Evolutionary conservation across 345 rosid species (phyloP).

Genomic region (Linum trigynum): DNA sequence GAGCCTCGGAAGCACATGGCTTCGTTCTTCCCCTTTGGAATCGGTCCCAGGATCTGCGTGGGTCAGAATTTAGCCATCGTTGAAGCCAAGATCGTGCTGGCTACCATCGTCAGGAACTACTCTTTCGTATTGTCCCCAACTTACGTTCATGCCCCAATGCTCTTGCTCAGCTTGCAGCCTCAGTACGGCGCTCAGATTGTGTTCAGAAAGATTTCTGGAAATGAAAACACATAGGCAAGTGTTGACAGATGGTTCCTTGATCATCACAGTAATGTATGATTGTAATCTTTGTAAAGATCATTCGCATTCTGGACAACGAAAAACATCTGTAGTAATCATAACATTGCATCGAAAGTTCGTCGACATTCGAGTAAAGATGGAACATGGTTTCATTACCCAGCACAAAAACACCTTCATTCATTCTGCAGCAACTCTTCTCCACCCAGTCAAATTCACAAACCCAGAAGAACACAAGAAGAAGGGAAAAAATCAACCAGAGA

Average conservation of each 20-base stretch:
- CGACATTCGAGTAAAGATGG: too few relatives aligned
- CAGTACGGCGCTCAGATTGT: background rate
- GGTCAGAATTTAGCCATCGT: conserved; percentile 1
- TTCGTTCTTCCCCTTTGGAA: background rate
- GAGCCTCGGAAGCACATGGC: background rate
- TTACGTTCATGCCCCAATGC: conserved; percentile 2
- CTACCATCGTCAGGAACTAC: background rate
- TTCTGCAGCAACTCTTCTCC: too few relatives aligned
- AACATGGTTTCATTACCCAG: too few relatives aligned
- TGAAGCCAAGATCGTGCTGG: conserved; percentile 1
- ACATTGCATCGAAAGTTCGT: too few relatives aligned
- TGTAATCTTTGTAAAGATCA: too few relatives aligned
- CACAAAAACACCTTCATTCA: too few relatives aligned
- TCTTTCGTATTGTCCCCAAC: background rate
- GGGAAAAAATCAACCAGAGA: conserved; percentile 13
- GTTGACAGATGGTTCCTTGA: too few relatives aligned
- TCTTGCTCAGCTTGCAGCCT: background rate
- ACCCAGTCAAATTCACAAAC: too few relatives aligned
- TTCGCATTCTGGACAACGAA: too few relatives aligned
- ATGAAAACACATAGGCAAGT: too few relatives aligned
- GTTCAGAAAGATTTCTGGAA: background rate
- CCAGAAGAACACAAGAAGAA: background rate
- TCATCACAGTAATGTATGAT: too few relatives aligned
- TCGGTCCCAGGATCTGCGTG: background rate
- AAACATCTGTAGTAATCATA: too few relatives aligned